These are phyloP conservation scores for Nitzschia sp. DNA, from an alignment of 108 stramenopile species.

Conservation along the genomic window DNA sequence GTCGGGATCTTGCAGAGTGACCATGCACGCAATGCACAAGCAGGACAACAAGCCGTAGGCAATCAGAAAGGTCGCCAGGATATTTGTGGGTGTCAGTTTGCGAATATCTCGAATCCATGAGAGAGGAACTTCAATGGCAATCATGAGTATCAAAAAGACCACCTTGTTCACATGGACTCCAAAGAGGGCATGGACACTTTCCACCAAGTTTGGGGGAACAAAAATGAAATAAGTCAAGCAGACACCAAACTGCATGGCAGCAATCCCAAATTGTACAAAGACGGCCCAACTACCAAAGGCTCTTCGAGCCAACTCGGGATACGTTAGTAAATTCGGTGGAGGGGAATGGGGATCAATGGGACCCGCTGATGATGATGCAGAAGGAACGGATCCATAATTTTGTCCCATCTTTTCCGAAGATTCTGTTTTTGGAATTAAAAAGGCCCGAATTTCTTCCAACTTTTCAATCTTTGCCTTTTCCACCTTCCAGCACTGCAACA, in stretches of 20 bases:
- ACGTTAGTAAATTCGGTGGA: slow-evolving; percentile 35
- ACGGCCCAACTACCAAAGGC: slow-evolving; percentile 40
- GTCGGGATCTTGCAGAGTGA: not conserved
- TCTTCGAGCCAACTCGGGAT: slow-evolving; percentile 40
- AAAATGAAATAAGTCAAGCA: slow-evolving; percentile 62
- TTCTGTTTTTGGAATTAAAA: not conserved
- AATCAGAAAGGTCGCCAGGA: slow-evolving; percentile 53
- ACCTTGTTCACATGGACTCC: slow-evolving; percentile 14
- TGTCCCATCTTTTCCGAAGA: slow-evolving; percentile 1
- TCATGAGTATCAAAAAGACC: slow-evolving; percentile 34
- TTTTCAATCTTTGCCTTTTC: slow-evolving; percentile 18
- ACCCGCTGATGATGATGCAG: no score
- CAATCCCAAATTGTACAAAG: slow-evolving; percentile 43
- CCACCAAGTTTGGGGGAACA: slow-evolving; percentile 51
- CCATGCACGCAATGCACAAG: slow-evolving; percentile 31
- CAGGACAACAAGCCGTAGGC: slow-evolving; percentile 38
- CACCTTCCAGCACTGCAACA: slow-evolving; percentile 46
- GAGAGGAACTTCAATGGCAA: slow-evolving; percentile 42
- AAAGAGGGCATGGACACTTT: slow-evolving; percentile 18
- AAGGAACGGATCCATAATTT: not conserved
- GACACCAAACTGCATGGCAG: slow-evolving; percentile 58
- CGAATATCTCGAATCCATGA: slow-evolving; percentile 55
- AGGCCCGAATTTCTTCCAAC: slow-evolving; percentile 7
- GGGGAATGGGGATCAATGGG: slow-evolving; percentile 6
- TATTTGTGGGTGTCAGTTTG: slow-evolving; percentile 43